Base-by-base conservation (phyloP, 495 filamentous ascomycete genomes). In the Penicillium angulare region DNA sequence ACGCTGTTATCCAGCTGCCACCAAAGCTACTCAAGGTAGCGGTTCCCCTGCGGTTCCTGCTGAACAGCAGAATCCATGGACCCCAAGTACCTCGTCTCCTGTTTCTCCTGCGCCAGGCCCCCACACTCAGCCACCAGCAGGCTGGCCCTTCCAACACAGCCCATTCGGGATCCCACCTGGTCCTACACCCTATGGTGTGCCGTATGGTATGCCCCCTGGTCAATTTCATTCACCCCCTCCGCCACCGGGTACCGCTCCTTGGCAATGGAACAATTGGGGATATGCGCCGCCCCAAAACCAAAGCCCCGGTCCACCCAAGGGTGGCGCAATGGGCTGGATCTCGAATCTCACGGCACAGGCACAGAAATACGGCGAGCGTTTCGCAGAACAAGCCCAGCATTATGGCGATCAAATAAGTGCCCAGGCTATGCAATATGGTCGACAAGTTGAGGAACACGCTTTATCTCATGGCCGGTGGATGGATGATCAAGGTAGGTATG, bases 351-450 rank as follows among this genome's bases (percentile, higher is more conserved):
- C 67, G 35, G 55, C 63, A 2, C 64, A 71, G 38, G 73, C 72
- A 8, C 73, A 76, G 47, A 69, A 72, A 29, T 76, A 76, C 39
- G 73, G 71, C 3, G 73, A 75, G 36, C 71, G 67, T 3, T 69
- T 76, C 23, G 60, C 56, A 13, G 69, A 72, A 38, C 71, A 73
- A 40, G 73, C 71, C 0, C 60, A 68, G 42, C 63, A 68, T 20
- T 76, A 76, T 43, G 71, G 71, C 4, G 70, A 73, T 43, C 67
- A 71, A 47, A 66, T 74, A 20, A 69, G 61, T 42, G 61, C 67
- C 2, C 69, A 73, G 22, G 73, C 71, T n/a, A 60, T 68, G 39
- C 54, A 71, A 21, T 74, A 74, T 45, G 65, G 71, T 21, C 55
- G 66, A 34, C 64, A 70, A 39, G 68, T 75, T 0, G 73, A 77